Evolutionary conservation across 2,329 filamentous ascomycete species (phyloP), one percentile per base, ranked within the genome.

Genomic region (Zasmidium citrigriseum): DNA sequence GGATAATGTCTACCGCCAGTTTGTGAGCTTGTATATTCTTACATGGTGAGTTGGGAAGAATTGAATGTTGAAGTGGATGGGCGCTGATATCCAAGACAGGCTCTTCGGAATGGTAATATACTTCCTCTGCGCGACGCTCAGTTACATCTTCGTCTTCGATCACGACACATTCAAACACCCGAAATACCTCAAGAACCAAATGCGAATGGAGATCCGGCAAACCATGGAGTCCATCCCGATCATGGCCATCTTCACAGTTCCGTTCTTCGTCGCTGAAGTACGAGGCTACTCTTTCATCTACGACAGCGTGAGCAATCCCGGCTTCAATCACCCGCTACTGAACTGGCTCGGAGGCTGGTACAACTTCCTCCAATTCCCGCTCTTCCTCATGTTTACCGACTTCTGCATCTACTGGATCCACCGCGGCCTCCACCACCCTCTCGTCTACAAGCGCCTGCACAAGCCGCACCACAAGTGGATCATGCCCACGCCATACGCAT

Each of bases 391-490:
- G 72, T 96, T 96, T 75, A 96, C 92, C 78, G 92, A 96, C 77
- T 89, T 89, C 75, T 87, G 83, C 78, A 93, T 96, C 79, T 96
- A 96, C 82, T 91, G 89, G 83, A 93, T 96, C 70, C 92, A 96
- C 80, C 89, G 92, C 57, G 89, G 85, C 57, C 83, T 96, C 61
- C 92, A 96, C 77, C 88, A 92, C 76, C 90, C 90, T 16, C 72
- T 77, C 48, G 73, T 95, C 67, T 98, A 98, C 85, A 96, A 93
- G 81, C 81, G 82, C 66, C 83, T 97, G 51, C 93, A 98, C 85
- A 98, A 98, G 85, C 89, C 92, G 65, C 93, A 98, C 78, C 93
- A 98, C 86, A 97, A 96, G 81, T 98, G 93, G 93, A 97, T 98
- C 77, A 96, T 97, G 91, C 93, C 93, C 2, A 96, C 91, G 2